Percentiles rank a stretch among this genome's conserved stretches.
Conservation (phyloP, 2,329 filamentous ascomycete genomes). For the Aquanectria penicillioides region DNA sequence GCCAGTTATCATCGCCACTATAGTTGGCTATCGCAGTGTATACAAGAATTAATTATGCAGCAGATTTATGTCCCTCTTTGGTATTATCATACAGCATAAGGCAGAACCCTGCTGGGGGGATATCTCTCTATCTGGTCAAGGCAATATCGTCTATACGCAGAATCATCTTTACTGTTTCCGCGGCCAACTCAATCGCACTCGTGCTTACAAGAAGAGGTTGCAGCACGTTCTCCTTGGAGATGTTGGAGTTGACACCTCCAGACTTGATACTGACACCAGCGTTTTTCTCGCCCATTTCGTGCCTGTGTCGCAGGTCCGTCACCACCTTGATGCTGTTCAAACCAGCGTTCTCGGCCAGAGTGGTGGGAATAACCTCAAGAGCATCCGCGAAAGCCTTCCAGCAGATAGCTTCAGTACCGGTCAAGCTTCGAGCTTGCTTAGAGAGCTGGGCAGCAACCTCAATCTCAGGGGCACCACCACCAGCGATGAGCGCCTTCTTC, state of each 20-base stretch:
- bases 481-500: conserved; percentile 99
- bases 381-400: conserved; percentile 99
- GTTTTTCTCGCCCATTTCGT: conserved; percentile 94
- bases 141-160: conserved; percentile 75
- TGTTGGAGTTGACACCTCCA: conserved; percentile 96
- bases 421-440: conserved; percentile 82
- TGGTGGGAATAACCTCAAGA: conserved; percentile 96
- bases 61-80: conserved; percentile 42
- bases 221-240: conserved; percentile 94
- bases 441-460: conserved; percentile 91
- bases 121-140: conserved; percentile 63
- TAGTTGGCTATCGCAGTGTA: neutral
- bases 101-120: conserved; percentile 40
- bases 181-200: conserved; percentile 94
- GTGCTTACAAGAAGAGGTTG: conserved; percentile 97
- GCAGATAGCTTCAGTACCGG: conserved; percentile 95
- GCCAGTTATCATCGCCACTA: conserved; percentile 2
- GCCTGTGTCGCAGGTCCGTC: conserved; percentile 91
- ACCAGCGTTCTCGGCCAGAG: conserved; percentile 95
- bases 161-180: conserved; percentile 98
- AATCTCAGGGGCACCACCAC: conserved; percentile 95
- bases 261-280: conserved; percentile 98
- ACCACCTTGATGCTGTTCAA: conserved; percentile 99
- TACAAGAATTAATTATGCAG: conserved; percentile 25
- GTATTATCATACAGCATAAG: conserved; percentile 51